Evolutionary conservation across 768 basidiomycete genomes (phyloP), one percentile per base, ranked within the genome.

Genomic region (Tricholoma sp.): DNA sequence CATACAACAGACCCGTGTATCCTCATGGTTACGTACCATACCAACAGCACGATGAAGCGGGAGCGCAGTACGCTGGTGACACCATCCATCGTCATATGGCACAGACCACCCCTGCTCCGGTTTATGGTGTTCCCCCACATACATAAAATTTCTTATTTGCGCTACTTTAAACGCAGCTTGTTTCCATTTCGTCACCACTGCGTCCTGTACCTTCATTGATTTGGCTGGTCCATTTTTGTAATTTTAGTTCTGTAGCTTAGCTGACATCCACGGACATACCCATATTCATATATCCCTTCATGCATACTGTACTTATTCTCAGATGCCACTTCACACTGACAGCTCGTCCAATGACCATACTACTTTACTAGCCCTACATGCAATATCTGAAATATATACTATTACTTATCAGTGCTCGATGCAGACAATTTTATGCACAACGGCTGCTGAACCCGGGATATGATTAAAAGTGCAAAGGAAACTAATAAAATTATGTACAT

Each of bases 21-120:
- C 61, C 61, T 1, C 53, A 49, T 17, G 63, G 61, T 17, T 62
- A 60, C 42, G 63, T 64, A 28, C 53, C 54, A 20, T 50, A 51
- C 47, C 45, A 53, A 20, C 50, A 57, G 18, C 56, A 61, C 9
- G 56, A 29, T 15, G 49, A 52, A 6, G 56, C 53, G 29, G 54
- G 53, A 15, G 56, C 42, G 32, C 41, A 60, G n/a, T 59, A 42
- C 41, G 7, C 51, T 34, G 56, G 34, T 17, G 47, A 49, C n/a
- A 13, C 47, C 29, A 49, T 49, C n/a, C 47, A 49, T 31, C 24
- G 24, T n/a, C 24, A 48, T 32, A 15, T 31, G 29, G 13, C 15
- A 8, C 13, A 31, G 24, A 2, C 31, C n/a, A 29, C 47, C 10
- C 47, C 10, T 20, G 11, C 18, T 44, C 20, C 42, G 10, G 42